Percentiles rank a stretch among this genome's conserved stretches.
Conservation (phyloP, 2,329 filamentous ascomycete species). For the Raffaelea ambrosiae region DNA sequence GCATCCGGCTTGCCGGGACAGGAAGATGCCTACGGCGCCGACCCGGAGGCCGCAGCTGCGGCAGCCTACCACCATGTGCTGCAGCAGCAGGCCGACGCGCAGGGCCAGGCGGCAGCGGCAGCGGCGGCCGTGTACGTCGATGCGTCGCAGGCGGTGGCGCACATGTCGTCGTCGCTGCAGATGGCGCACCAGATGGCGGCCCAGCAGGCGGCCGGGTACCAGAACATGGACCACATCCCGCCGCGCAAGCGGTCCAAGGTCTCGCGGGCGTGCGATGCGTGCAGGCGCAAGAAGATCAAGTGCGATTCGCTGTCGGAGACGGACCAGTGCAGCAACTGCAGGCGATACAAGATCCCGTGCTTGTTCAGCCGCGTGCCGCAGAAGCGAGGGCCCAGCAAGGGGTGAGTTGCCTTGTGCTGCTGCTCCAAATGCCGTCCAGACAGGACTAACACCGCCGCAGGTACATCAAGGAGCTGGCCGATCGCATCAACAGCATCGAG, state of each 20-base stretch:
- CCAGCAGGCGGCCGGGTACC: slow-evolving; percentile 18
- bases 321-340: slow-evolving; percentile 73
- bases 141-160: slow-evolving; percentile 15
- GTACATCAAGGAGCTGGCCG: no score
- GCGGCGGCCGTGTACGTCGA: slow-evolving; percentile 14
- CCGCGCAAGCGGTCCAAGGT: slow-evolving; percentile 77
- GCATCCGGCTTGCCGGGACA: slow-evolving; percentile 4
- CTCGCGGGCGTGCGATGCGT: slow-evolving; percentile 82
- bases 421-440: no score
- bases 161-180: slow-evolving; percentile 23
- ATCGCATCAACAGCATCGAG: slow-evolving; percentile 73
- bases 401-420: no score
- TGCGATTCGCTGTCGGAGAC: slow-evolving; percentile 74
- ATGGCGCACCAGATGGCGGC: slow-evolving; percentile 25
- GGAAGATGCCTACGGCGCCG: slow-evolving; percentile 7
- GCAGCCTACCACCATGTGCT: neutral
- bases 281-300: slow-evolving; percentile 80
- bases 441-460: no score
- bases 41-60: slow-evolving; percentile 4
- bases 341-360: slow-evolving; percentile 65
- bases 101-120: slow-evolving; percentile 17
- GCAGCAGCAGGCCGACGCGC: slow-evolving; percentile 7
- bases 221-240: slow-evolving; percentile 47
- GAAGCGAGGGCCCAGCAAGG: slow-evolving; percentile 84
- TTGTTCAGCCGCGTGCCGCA: slow-evolving; percentile 82